A percentile compares a stretch with the other conserved stretches of the same genome.
These are phyloP conservation scores for Suaeda aralocaspica DNA, from an alignment of 148 eudicot genomes.

Conservation along the genomic window DNA sequence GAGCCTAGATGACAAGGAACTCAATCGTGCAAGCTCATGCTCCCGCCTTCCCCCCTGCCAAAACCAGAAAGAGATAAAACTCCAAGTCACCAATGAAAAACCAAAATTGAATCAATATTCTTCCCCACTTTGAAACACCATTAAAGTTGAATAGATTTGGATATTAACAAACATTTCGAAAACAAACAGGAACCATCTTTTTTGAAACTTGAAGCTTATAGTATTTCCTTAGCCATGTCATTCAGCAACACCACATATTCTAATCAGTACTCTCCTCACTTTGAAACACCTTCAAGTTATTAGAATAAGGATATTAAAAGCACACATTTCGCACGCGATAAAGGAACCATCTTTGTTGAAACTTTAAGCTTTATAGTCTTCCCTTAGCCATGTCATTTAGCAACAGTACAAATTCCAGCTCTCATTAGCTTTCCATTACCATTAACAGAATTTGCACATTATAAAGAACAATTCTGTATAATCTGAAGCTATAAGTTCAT, in stretches of 20 bases:
- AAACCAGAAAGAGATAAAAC: conserved; percentile 3
- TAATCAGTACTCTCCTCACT: neutral
- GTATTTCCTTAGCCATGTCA: too few relatives aligned
- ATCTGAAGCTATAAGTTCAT: too few relatives aligned
- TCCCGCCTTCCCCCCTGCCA: conserved; percentile 51
- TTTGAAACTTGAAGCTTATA: too few relatives aligned
- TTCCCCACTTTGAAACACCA: neutral
- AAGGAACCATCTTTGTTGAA: neutral
- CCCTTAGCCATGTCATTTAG: too few relatives aligned
- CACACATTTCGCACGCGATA: neutral
- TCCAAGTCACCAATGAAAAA: conserved; percentile 7
- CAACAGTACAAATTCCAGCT: too few relatives aligned
- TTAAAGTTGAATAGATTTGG: neutral
- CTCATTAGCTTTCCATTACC: neutral
- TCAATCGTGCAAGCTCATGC: conserved; percentile 39
- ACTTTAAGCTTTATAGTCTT: neutral
- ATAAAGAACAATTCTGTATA: too few relatives aligned
- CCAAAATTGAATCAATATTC: neutral
- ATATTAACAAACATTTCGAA: too few relatives aligned
- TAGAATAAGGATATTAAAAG: neutral
- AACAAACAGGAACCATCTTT: too few relatives aligned
- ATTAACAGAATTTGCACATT: neutral
- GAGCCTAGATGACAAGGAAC: conserved; percentile 34
- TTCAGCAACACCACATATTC: conserved; percentile 1
- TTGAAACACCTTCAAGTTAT: neutral